These are phyloP conservation scores for Corylus americana DNA, from an alignment of 306 rosid genomes.

Conservation along the genomic window DNA sequence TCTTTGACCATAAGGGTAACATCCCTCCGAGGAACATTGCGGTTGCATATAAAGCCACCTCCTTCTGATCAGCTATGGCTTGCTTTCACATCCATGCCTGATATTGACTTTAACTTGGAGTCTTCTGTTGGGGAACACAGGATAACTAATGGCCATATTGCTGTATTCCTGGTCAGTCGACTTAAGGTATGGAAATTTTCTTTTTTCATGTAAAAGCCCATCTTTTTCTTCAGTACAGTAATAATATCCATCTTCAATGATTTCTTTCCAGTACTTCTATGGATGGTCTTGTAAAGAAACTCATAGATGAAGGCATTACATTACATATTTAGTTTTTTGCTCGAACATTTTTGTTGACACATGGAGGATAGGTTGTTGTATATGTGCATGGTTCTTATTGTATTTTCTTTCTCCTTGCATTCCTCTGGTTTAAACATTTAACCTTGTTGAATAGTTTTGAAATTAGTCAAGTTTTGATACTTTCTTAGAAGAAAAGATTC, in stretches of 20 bases:
- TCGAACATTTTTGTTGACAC: neutral
- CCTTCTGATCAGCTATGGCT: constrained; percentile 92
- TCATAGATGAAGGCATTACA: neutral
- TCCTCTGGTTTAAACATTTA: neutral
- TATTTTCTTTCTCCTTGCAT: neutral
- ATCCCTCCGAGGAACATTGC: constrained; percentile 83
- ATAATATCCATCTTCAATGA: neutral
- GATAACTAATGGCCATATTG: constrained; percentile 68
- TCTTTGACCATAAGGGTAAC: constrained; percentile 72
- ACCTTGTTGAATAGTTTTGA: neutral
- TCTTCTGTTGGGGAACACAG: constrained; percentile 84
- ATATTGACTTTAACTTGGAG: constrained; percentile 72
- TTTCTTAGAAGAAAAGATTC: neutral
- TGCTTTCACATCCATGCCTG: constrained; percentile 92
- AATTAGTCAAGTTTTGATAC: neutral
- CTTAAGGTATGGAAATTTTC: constrained; percentile 63
- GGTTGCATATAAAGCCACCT: constrained; percentile 89
- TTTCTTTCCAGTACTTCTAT: neutral
- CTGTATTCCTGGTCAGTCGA: constrained; percentile 63
- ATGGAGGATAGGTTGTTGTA: neutral
- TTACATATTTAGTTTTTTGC: neutral
- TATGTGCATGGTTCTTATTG: neutral
- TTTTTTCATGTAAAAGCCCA: constrained; percentile 5
- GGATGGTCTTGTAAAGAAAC: neutral
- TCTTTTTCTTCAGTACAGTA: neutral